Evolutionary conservation across 192 early-diverging fungal species (phyloP).

Genomic region (Umbelopsis isabellina): DNA sequence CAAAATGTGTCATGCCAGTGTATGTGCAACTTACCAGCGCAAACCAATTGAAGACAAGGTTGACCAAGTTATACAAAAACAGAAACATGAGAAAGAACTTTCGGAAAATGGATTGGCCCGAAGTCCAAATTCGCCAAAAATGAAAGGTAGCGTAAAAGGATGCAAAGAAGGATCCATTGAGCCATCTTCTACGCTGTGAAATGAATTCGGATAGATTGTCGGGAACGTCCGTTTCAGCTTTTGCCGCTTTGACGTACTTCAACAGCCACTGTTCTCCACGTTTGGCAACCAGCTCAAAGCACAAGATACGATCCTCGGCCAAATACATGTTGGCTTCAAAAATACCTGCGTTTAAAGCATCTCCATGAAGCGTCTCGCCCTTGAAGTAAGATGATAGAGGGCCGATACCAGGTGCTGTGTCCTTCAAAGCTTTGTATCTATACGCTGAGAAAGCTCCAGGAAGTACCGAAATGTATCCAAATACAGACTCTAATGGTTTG

Average conservation of each 20-base stretch:
- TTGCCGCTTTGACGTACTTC: slow-evolving; percentile 85
- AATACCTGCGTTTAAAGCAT: slow-evolving; percentile 60
- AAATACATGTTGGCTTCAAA: slow-evolving; percentile 93
- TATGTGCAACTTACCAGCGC: slow-evolving; percentile 63
- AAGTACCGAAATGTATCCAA: slow-evolving; percentile 10
- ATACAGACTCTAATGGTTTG: slow-evolving; percentile 80
- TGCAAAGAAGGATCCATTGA: slow-evolving; percentile 84
- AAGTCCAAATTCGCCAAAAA: slow-evolving; percentile 59
- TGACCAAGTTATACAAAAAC: slow-evolving; percentile 71
- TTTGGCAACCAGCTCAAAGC: slow-evolving; percentile 92
- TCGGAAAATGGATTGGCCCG: slow-evolving; percentile 46
- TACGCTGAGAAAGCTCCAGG: slow-evolving; percentile 88
- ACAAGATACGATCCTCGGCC: slow-evolving; percentile 88
- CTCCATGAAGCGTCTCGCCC: slow-evolving; percentile 80
- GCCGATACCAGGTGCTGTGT: slow-evolving; percentile 58
- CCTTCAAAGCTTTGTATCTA: slow-evolving; percentile 81
- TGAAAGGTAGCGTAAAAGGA: slow-evolving; percentile 66
- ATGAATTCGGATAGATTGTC: slow-evolving; percentile 86
- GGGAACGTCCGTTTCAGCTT: slow-evolving; percentile 92
- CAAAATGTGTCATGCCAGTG: slow-evolving; percentile 24
- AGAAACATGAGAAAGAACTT: slow-evolving; percentile 60
- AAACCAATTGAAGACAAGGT: slow-evolving; percentile 77
- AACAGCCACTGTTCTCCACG: slow-evolving; percentile 75
- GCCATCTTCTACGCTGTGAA: slow-evolving; percentile 91
- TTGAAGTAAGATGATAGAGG: slow-evolving; percentile 87